Conservation (phyloP, 2,329 filamentous ascomycete genomes). For the Fusarium papillatum region DNA sequence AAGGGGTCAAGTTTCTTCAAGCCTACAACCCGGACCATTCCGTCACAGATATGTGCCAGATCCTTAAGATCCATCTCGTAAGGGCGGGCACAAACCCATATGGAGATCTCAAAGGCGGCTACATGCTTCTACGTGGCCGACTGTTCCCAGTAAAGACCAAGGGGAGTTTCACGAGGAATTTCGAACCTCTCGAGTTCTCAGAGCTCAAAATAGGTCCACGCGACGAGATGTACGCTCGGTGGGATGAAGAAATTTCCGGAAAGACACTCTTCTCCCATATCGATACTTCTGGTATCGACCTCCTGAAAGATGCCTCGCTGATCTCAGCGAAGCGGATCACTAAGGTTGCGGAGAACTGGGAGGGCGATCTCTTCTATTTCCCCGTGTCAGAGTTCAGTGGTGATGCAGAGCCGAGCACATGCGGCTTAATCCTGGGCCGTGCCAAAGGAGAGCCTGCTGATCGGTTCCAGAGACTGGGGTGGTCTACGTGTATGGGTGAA, state of each 20-base stretch:
- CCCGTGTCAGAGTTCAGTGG: background rate
- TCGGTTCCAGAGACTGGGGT: conserved; percentile 2
- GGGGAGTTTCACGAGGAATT: background rate
- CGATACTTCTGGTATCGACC: background rate
- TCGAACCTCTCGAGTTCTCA: background rate
- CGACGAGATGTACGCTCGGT: background rate
- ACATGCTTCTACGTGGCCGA: background rate
- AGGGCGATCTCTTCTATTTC: background rate
- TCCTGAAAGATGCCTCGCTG: background rate
- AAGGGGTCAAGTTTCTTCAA: background rate
- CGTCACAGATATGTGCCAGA: background rate
- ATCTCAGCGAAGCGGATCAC: background rate
- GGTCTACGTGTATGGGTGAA: background rate
- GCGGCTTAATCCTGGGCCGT: background rate
- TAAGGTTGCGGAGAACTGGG: background rate
- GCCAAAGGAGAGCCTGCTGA: background rate
- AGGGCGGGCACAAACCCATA: background rate
- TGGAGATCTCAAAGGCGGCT: background rate
- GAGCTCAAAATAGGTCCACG: background rate
- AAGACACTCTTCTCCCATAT: background rate
- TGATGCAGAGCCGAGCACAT: no score
- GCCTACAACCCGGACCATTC: background rate
- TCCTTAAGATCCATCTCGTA: background rate
- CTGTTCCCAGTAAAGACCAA: background rate
- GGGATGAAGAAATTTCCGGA: background rate